Percentiles rank a stretch among this genome's conserved stretches.
phyloP scores from a whole-genome alignment of 306 rosid genomes.

The Crataegus laevigata region DNA sequence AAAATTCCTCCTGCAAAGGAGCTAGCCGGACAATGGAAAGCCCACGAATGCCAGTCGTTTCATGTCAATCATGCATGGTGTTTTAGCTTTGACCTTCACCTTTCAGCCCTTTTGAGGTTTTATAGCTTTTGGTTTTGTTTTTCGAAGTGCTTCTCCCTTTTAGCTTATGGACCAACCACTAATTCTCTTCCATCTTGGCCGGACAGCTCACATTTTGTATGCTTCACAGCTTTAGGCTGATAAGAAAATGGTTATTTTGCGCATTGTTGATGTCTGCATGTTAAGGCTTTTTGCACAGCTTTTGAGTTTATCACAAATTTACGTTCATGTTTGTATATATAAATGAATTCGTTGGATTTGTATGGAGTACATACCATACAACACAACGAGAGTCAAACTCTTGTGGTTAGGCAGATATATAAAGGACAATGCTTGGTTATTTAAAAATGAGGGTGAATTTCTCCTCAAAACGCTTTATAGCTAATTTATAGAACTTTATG shows the following conservation, averaged over 20 bases:
- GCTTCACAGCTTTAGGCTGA: slow-evolving; percentile 2
- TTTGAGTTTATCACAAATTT: neutral
- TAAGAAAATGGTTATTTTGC: neutral
- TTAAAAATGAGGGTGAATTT: too few species aligned
- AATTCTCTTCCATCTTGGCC: neutral
- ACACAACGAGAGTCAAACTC: neutral
- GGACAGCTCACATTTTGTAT: neutral
- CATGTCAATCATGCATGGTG: slow-evolving; percentile 39
- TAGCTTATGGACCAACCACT: slow-evolving; percentile 30
- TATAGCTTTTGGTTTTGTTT: slow-evolving; percentile 8
- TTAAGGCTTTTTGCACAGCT: neutral
- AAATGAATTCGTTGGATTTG: too few species aligned
- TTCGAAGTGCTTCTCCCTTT: slow-evolving; percentile 41
- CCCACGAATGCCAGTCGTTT: slow-evolving; percentile 56
- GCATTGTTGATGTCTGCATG: neutral
- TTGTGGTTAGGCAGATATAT: too few species aligned
- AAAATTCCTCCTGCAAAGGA: slow-evolving; percentile 5
- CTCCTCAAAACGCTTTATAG: too few species aligned
- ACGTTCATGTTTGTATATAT: neutral
- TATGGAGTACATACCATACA: too few species aligned
- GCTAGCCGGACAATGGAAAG: slow-evolving; percentile 27
- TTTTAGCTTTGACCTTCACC: slow-evolving; percentile 42
- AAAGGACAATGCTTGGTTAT: too few species aligned
- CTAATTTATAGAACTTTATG: too few species aligned
- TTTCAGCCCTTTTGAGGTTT: slow-evolving; percentile 90